These are phyloP conservation scores for Pythium graminicola DNA, from an alignment of 352 stramenopile species.

Conservation along the genomic window DNA sequence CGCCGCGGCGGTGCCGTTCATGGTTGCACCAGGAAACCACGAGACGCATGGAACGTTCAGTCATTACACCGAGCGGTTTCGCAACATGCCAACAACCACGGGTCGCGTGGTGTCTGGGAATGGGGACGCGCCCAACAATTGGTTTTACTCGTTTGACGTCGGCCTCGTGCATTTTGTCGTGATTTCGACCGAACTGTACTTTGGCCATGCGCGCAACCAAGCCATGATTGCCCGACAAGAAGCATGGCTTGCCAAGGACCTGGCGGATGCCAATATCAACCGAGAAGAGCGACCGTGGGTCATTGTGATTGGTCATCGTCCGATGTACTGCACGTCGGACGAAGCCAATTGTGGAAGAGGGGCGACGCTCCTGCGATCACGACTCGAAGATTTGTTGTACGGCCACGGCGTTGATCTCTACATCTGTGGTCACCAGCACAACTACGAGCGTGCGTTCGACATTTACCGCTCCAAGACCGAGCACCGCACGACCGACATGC, in stretches of 20 bases:
- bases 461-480: slow-evolving; percentile 60
- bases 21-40: slow-evolving; percentile 89
- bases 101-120: slow-evolving; percentile 44
- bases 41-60: slow-evolving; percentile 79
- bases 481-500: slow-evolving; percentile 73
- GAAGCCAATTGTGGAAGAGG: slow-evolving; percentile 61
- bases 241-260: slow-evolving; percentile 56
- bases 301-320: slow-evolving; percentile 78
- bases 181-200: slow-evolving; percentile 87
- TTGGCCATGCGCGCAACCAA: slow-evolving; percentile 52
- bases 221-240: slow-evolving; percentile 54
- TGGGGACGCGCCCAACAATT: slow-evolving; percentile 77
- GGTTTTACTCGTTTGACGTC: slow-evolving; percentile 86
- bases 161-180: slow-evolving; percentile 84
- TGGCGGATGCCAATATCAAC: slow-evolving; percentile 55
- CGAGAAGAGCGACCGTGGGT: slow-evolving; percentile 67
- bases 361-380: slow-evolving; percentile 47
- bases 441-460: slow-evolving; percentile 86
- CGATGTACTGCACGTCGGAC: slow-evolving; percentile 87
- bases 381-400: slow-evolving; percentile 78
- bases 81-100: slow-evolving; percentile 73
- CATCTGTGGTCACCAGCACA: slow-evolving; percentile 87
- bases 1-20: slow-evolving; percentile 77
- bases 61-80: slow-evolving; percentile 85
- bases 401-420: slow-evolving; percentile 80